Evolutionary conservation across 257 asterid species (phyloP).

Genomic region (Salvia hispanica): DNA sequence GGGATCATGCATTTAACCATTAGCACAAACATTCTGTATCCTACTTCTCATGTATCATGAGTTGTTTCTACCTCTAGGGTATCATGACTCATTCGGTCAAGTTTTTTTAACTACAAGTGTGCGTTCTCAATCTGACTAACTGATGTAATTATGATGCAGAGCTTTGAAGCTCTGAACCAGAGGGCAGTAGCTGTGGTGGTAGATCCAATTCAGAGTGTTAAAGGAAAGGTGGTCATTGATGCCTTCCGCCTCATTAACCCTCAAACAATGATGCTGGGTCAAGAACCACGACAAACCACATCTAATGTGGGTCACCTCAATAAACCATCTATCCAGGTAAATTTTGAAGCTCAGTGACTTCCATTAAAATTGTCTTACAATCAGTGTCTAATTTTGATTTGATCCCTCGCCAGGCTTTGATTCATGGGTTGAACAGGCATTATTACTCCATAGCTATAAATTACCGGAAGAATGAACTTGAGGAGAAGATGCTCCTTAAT

Average conservation of each 20-base stretch:
- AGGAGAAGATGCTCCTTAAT: constrained; percentile 95
- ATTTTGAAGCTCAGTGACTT: background rate
- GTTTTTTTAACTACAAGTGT: constrained; percentile 4
- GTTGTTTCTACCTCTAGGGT: background rate
- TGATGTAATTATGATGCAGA: constrained; percentile 49
- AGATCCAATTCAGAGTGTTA: constrained; percentile 98
- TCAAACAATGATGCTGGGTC: constrained; percentile 99
- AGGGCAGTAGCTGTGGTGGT: constrained; percentile 98
- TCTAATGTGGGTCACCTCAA: constrained; percentile 96
- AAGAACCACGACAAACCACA: constrained; percentile 98
- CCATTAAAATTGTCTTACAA: background rate
- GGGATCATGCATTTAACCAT: background rate
- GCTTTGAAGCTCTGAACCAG: constrained; percentile 98
- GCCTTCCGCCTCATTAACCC: constrained; percentile 96
- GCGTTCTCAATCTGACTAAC: constrained; percentile 2
- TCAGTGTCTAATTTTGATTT: constrained; percentile 28
- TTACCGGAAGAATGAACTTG: constrained; percentile 95
- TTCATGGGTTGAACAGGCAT: constrained; percentile 95
- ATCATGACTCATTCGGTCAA: background rate
- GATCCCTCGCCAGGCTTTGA: constrained; percentile 69
- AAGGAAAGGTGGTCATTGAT: constrained; percentile 99
- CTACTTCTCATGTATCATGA: background rate
- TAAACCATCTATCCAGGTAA: constrained; percentile 94
- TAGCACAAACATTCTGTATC: background rate
- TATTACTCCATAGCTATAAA: constrained; percentile 95